Conservation (phyloP, 352 stramenopile genomes). For the Pythium grandisporangium region DNA sequence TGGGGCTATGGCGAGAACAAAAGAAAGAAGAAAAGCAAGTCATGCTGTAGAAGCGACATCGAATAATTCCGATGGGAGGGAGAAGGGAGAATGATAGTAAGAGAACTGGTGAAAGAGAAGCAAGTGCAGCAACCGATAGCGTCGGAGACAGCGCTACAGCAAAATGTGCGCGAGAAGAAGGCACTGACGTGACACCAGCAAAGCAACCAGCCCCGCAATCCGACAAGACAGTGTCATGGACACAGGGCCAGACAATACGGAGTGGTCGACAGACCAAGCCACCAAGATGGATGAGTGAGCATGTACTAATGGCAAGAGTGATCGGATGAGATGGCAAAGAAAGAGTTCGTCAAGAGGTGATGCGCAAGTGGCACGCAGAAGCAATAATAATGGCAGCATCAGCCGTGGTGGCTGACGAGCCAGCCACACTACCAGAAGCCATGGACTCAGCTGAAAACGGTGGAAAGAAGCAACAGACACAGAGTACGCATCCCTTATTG, state of each 20-base stretch:
- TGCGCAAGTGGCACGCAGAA: background rate
- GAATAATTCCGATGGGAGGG: no score
- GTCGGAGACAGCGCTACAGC: no score
- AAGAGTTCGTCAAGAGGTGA: background rate
- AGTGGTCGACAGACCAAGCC: constrained; percentile 1
- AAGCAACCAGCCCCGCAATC: background rate
- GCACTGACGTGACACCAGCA: no score
- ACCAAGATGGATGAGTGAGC: background rate
- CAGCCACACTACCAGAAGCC: background rate
- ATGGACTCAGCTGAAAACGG: background rate
- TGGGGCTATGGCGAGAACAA: no score
- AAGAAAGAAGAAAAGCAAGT: no score
- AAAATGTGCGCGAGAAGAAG: no score
- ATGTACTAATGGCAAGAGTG: background rate
- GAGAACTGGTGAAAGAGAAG: no score
- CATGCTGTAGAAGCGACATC: no score
- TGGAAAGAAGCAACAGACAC: constrained; percentile 5
- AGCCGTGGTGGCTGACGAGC: background rate
- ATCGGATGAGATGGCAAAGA: background rate
- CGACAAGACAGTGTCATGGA: background rate
- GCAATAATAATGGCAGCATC: background rate
- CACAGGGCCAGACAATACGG: background rate
- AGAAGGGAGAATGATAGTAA: no score
- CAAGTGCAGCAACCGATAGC: no score
- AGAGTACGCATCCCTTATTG: background rate